Evolutionary conservation across 208 protist genomes (phyloP).

Genomic region (Phytomonas francai): DNA sequence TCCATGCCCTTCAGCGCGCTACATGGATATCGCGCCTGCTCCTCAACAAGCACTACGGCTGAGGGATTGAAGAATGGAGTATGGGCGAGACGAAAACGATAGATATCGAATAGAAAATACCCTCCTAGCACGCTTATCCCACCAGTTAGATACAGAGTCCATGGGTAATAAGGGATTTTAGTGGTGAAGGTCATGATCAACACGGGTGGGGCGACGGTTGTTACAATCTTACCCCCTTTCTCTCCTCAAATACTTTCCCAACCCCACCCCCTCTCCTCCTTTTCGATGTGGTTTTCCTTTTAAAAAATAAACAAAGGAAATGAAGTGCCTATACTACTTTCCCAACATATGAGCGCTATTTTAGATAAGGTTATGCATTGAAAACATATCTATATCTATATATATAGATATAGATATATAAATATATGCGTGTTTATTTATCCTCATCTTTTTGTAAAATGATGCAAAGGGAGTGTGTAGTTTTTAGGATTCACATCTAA

Average conservation of each 20-base stretch:
- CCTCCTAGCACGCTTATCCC: not conserved
- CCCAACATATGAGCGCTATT: not conserved
- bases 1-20: constrained; percentile 52
- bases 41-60: constrained; percentile 34
- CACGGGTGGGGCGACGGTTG: not conserved
- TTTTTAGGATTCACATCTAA: not conserved
- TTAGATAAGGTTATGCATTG: not conserved
- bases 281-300: not conserved
- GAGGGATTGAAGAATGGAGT: constrained; percentile 38
- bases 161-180: constrained; percentile 5
- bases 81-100: constrained; percentile 15
- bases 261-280: no score
- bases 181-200: not conserved
- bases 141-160: not conserved
- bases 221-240: not conserved
- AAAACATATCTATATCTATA: not conserved
- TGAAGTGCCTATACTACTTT: not conserved
- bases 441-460: not conserved
- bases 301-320: not conserved
- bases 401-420: not conserved
- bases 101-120: constrained; percentile 12
- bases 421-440: not conserved
- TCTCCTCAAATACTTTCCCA: not conserved
- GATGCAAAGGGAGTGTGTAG: not conserved
- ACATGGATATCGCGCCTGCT: constrained; percentile 59